A percentile compares a stretch with the other conserved stretches of the same genome.
These are phyloP conservation scores for Cerrena zonata DNA, from an alignment of 1,284 basidiomycete genomes.

Conservation along the genomic window DNA sequence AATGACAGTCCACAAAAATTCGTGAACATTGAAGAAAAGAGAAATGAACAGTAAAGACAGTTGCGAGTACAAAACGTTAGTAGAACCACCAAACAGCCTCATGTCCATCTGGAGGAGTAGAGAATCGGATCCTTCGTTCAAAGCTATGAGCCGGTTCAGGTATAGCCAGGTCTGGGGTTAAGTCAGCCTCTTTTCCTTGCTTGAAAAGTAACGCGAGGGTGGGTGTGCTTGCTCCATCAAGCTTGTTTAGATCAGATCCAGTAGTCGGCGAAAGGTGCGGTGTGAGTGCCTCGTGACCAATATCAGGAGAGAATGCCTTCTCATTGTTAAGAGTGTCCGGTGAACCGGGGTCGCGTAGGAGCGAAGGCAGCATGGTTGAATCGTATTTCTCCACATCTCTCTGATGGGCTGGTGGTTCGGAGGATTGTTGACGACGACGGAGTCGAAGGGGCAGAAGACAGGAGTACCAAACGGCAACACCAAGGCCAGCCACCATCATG, in stretches of 20 bases:
- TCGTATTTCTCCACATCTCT: not conserved
- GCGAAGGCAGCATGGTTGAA: constrained; percentile 6
- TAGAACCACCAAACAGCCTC: constrained; percentile 22
- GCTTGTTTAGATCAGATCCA: not conserved
- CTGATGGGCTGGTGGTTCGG: not conserved
- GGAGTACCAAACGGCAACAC: constrained; percentile 20
- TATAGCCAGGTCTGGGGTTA: not conserved
- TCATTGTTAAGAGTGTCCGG: constrained; percentile 10
- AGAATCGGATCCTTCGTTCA: constrained; percentile 11
- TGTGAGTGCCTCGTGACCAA: too few species aligned
- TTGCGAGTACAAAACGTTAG: not conserved
- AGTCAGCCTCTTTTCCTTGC: constrained; percentile 3
- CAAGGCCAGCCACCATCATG: constrained; percentile 17
- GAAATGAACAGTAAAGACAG: not conserved
- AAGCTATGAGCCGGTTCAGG: not conserved
- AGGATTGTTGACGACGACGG: not conserved
- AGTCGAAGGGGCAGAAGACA: constrained; percentile 12
- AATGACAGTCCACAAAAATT: too few species aligned
- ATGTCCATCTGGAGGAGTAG: constrained; percentile 15
- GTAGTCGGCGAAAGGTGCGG: not conserved
- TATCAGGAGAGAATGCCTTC: constrained; percentile 7
- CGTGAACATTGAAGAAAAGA: not conserved
- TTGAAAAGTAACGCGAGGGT: not conserved
- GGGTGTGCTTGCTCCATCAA: not conserved
- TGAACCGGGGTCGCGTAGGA: not conserved